Evolutionary conservation across 2,329 filamentous ascomycete species (phyloP).

Genomic region (Colletotrichum sp.): DNA sequence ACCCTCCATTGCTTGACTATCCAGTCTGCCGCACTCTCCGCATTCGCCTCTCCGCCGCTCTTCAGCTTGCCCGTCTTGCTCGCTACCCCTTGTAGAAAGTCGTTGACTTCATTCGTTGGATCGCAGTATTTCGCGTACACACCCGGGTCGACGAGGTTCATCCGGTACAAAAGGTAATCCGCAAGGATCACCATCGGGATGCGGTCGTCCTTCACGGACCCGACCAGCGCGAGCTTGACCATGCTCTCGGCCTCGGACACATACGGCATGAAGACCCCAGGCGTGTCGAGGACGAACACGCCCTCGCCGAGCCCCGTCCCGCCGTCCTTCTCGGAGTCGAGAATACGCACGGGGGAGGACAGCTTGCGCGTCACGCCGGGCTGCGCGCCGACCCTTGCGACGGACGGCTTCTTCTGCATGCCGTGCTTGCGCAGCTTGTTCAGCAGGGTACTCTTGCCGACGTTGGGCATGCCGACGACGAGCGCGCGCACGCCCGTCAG

Average conservation of each 20-base stretch:
- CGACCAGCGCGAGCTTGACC: conserved; percentile 92
- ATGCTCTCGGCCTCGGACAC: conserved; percentile 85
- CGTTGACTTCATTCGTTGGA: conserved; percentile 85
- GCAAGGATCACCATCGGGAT: conserved; percentile 79
- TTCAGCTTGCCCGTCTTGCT: conserved; percentile 76
- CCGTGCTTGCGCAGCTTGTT: conserved; percentile 80
- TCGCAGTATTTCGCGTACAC: conserved; percentile 66
- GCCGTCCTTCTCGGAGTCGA: conserved; percentile 33
- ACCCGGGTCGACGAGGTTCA: conserved; percentile 71
- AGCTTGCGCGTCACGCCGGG: conserved; percentile 91
- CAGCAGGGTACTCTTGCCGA: conserved; percentile 93
- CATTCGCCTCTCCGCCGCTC: conserved; percentile 73
- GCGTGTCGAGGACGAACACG: conserved; percentile 89
- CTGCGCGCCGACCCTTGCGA: conserved; percentile 81
- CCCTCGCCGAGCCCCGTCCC: conserved; percentile 51
- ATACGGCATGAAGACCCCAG: conserved; percentile 94
- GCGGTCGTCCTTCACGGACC: conserved; percentile 88
- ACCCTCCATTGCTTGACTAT: conserved; percentile 82
- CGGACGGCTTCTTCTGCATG: conserved; percentile 64
- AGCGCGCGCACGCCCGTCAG: conserved; percentile 86
- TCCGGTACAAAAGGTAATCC: conserved; percentile 86
- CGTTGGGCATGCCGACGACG: conserved; percentile 97
- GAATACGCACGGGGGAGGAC: conserved; percentile 80
- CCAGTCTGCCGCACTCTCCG: conserved; percentile 78
- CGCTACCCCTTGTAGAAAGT: conserved; percentile 75